Evolutionary conservation across 352 stramenopile genomes (phyloP).

Genomic region (Phytopythium delawarense): DNA sequence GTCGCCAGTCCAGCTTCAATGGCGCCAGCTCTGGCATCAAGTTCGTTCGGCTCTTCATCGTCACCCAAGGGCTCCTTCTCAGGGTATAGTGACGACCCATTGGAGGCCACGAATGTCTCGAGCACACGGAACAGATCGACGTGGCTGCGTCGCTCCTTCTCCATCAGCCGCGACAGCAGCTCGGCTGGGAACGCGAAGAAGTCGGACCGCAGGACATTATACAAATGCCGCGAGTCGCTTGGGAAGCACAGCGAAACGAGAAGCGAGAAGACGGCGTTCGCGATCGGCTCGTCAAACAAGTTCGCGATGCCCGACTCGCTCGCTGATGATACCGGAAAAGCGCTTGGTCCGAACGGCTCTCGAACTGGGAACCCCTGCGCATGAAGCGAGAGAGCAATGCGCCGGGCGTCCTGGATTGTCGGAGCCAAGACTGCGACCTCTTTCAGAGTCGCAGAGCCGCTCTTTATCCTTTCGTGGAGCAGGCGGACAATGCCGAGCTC

Average conservation of each 20-base stretch:
- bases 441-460: neutral
- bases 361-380: slow-evolving; percentile 30
- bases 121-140: slow-evolving; percentile 48
- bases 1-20: slow-evolving; percentile 23
- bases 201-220: slow-evolving; percentile 71
- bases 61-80: slow-evolving; percentile 8
- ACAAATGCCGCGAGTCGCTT: slow-evolving; percentile 67
- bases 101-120: slow-evolving; percentile 38
- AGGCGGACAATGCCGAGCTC: slow-evolving; percentile 11
- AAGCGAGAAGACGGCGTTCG: slow-evolving; percentile 63
- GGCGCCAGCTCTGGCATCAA: slow-evolving; percentile 9
- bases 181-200: slow-evolving; percentile 52
- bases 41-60: neutral
- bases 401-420: slow-evolving; percentile 24
- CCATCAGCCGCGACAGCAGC: slow-evolving; percentile 62
- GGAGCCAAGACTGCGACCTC: slow-evolving; percentile 32
- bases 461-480: slow-evolving; percentile 8
- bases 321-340: neutral
- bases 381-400: slow-evolving; percentile 28
- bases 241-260: slow-evolving; percentile 60
- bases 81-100: slow-evolving; percentile 18
- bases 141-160: slow-evolving; percentile 47
- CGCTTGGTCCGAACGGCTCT: neutral
- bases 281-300: slow-evolving; percentile 56
- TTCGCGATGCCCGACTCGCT: slow-evolving; percentile 8